Evolutionary conservation across 192 early-diverging fungal species (phyloP).

Genomic region (Podila verticillata): DNA sequence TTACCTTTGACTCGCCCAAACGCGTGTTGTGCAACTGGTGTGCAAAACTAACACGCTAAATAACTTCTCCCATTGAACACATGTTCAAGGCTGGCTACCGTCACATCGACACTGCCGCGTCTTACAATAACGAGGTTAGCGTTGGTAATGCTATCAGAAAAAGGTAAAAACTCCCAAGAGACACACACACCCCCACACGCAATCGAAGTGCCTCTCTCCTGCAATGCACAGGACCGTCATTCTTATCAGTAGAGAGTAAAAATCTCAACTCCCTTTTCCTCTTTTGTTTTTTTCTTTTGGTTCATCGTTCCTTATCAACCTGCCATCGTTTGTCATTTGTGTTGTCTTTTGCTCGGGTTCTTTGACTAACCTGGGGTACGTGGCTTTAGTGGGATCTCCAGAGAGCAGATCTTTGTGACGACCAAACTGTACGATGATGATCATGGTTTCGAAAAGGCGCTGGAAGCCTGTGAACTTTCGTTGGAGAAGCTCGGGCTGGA

Average conservation of each 20-base stretch:
- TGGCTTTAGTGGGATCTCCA: constrained; percentile 50
- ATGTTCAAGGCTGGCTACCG: constrained; percentile 54
- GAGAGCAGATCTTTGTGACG: constrained; percentile 68
- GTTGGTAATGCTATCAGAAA: constrained; percentile 56
- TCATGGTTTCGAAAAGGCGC: constrained; percentile 59
- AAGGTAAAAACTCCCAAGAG: constrained; percentile 37
- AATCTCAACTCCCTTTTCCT: too few relatives aligned
- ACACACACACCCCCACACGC: not conserved
- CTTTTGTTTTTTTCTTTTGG: not conserved
- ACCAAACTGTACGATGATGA: constrained; percentile 68
- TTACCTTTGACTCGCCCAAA: not conserved
- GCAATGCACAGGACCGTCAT: not conserved
- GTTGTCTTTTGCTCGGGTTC: too few relatives aligned
- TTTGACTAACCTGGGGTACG: not conserved
- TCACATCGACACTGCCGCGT: constrained; percentile 63
- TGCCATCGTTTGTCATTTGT: too few relatives aligned
- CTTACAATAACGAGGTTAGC: constrained; percentile 55
- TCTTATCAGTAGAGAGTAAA: not conserved
- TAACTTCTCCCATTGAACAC: not conserved
- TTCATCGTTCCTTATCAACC: not conserved
- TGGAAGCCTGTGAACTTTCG: constrained; percentile 63
- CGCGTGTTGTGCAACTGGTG: not conserved
- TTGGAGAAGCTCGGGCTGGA: constrained; percentile 60
- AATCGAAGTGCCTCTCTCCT: not conserved
- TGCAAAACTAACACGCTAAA: not conserved